Conservation (phyloP, 495 filamentous ascomycete genomes). For the Ramalina peruviana region DNA sequence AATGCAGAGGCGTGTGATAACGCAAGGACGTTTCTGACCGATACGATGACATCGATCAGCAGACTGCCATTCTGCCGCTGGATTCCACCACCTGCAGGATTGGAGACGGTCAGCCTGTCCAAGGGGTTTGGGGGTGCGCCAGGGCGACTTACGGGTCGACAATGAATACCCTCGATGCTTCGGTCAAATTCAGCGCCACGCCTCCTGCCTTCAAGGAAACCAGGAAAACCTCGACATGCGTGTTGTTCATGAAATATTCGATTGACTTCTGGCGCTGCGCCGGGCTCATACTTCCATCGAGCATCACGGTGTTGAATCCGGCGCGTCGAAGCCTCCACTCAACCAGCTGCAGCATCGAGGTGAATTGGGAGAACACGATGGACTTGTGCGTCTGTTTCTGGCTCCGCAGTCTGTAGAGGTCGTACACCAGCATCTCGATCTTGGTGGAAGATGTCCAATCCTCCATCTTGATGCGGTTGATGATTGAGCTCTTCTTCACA, state of each 20-base stretch:
- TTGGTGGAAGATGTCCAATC: constrained; percentile 96
- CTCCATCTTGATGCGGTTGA: constrained; percentile 94
- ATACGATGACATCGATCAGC: constrained; percentile 96
- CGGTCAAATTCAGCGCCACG: constrained; percentile 87
- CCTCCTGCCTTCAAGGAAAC: constrained; percentile 92
- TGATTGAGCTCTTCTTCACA: constrained; percentile 88
- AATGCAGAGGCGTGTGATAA: constrained; percentile 86
- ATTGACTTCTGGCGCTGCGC: constrained; percentile 84
- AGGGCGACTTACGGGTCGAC: constrained; percentile 64
- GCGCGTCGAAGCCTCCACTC: constrained; percentile 92
- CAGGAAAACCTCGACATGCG: constrained; percentile 84
- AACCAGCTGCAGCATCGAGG: constrained; percentile 61
- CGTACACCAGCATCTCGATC: constrained; percentile 89
- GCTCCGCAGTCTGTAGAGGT: constrained; percentile 74
- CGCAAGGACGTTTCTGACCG: constrained; percentile 81
- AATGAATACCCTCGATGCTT: constrained; percentile 87
- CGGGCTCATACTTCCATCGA: constrained; percentile 91
- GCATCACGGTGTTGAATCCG: constrained; percentile 94
- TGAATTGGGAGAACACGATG: constrained; percentile 61
- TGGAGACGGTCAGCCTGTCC: not conserved
- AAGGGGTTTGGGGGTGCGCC: not conserved
- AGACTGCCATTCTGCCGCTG: constrained; percentile 92
- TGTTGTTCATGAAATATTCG: constrained; percentile 85
- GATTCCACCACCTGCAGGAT: constrained; percentile 75
- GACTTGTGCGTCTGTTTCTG: constrained; percentile 88